phyloP scores from a whole-genome alignment of 2,329 filamentous ascomycete genomes.

The Aspergillus udagawae region DNA sequence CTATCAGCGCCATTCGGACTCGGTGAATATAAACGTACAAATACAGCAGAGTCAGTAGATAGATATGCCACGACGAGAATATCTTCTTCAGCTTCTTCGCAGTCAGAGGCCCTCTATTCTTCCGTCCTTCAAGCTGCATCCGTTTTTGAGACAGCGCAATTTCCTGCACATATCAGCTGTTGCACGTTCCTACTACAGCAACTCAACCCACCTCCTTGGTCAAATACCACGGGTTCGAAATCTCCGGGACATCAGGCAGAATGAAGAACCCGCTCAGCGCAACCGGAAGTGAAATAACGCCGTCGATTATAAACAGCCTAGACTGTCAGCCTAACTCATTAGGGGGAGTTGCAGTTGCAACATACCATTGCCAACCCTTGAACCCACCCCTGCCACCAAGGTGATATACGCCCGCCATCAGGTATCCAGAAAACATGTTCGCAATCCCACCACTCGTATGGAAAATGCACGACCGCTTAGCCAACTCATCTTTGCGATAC shows the following conservation, averaged over 20 bases:
- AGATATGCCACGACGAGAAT: constrained; percentile 63
- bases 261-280: constrained; percentile 48
- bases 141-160: constrained; percentile 45
- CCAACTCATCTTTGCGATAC: constrained; percentile 50
- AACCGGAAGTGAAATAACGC: constrained; percentile 51
- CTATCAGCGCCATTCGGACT: neutral
- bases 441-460: constrained; percentile 46
- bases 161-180: constrained; percentile 27
- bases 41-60: constrained; percentile 55
- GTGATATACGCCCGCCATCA: constrained; percentile 52
- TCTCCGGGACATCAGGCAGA: constrained; percentile 50
- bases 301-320: constrained; percentile 52
- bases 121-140: constrained; percentile 49
- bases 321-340: neutral
- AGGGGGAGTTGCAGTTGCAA: rapidly evolving
- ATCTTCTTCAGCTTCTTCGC: constrained; percentile 56
- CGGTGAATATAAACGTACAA: constrained; percentile 32
- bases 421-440: constrained; percentile 47
- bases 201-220: constrained; percentile 28
- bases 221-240: constrained; percentile 48
- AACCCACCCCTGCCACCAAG: constrained; percentile 47
- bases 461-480: constrained; percentile 52
- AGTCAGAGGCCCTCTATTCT: constrained; percentile 44
- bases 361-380: constrained; percentile 50
- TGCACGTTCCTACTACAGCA: neutral